Evolutionary conservation across 805 yeast genomes (phyloP).

Genomic region (Kregervanrija delftensis): DNA sequence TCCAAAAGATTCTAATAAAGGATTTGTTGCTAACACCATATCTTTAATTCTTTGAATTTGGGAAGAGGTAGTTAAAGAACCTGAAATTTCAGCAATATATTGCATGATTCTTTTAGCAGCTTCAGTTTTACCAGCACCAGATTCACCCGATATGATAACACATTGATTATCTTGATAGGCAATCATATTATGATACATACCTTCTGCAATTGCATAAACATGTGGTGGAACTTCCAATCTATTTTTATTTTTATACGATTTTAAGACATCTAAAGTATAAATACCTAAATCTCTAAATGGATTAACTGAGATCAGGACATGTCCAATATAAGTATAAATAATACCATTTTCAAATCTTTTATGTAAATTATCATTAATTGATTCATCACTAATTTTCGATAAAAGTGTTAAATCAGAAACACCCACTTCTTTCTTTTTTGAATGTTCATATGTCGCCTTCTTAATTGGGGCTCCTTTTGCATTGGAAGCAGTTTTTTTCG

Average conservation of each 20-base stretch:
- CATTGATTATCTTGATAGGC: slow-evolving; percentile 93
- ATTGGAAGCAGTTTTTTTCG: slow-evolving; percentile 41
- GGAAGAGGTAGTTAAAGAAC: slow-evolving; percentile 52
- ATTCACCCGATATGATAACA: slow-evolving; percentile 95
- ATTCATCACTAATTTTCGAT: slow-evolving; percentile 82
- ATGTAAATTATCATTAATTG: slow-evolving; percentile 85
- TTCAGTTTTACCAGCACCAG: slow-evolving; percentile 98
- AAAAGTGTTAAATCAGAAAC: slow-evolving; percentile 89
- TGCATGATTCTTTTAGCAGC: slow-evolving; percentile 98
- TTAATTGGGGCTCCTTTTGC: slow-evolving; percentile 50
- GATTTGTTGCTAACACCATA: slow-evolving; percentile 96
- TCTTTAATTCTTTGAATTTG: slow-evolving; percentile 84
- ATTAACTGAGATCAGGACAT: slow-evolving; percentile 90
- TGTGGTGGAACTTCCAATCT: slow-evolving; percentile 97
- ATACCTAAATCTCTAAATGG: slow-evolving; percentile 97
- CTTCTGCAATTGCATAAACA: slow-evolving; percentile 95
- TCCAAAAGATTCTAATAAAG: slow-evolving; percentile 83
- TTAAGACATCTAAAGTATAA: slow-evolving; percentile 72
- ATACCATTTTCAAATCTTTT: slow-evolving; percentile 85
- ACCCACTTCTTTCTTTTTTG: slow-evolving; percentile 95
- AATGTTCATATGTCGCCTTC: slow-evolving; percentile 84
- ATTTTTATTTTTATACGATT: slow-evolving; percentile 82
- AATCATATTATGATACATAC: slow-evolving; percentile 93
- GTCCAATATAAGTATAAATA: slow-evolving; percentile 90
- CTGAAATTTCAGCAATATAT: slow-evolving; percentile 86